Percentiles rank a stretch among this genome's conserved stretches.
Conservation (phyloP, 1,284 basidiomycete genomes). For the Trametes sp. region DNA sequence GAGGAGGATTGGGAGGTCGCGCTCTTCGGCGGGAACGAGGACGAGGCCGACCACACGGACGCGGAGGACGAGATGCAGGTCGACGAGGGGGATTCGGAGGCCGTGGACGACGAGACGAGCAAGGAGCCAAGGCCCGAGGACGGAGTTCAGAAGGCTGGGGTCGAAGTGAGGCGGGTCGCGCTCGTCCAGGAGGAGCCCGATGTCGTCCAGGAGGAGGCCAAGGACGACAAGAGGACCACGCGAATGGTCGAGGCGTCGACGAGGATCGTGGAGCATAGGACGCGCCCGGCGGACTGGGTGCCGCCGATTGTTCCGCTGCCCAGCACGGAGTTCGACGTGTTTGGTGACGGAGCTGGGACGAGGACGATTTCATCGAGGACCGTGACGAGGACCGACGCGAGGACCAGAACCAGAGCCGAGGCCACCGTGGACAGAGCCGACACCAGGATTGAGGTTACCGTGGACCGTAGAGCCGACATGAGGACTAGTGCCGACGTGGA, state of each 20-base stretch:
- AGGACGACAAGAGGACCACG: neutral
- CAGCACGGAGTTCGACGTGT: neutral
- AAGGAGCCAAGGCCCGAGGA: too few relatives aligned
- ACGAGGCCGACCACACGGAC: slow-evolving; percentile 7
- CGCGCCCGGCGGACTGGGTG: slow-evolving; percentile 5
- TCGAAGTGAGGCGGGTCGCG: too few relatives aligned
- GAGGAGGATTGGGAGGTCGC: slow-evolving; percentile 14
- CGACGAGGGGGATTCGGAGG: neutral
- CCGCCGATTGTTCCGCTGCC: neutral
- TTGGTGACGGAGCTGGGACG: neutral
- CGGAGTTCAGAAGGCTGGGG: too few relatives aligned
- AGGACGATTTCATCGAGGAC: neutral
- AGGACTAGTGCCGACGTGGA: neutral
- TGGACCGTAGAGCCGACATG: too few relatives aligned
- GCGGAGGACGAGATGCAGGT: too few relatives aligned
- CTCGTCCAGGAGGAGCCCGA: neutral
- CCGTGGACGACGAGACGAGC: neutral
- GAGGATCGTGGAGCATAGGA: slow-evolving; percentile 4
- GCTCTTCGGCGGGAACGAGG: slow-evolving; percentile 16
- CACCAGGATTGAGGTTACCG: slow-evolving; percentile 4
- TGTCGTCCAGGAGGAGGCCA: neutral
- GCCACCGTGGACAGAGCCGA: neutral
- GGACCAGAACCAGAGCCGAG: neutral
- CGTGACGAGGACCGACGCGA: neutral
- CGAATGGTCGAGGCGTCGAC: neutral